A percentile compares a stretch with the other conserved stretches of the same genome.
Evolutionary conservation across 345 rosid genomes (phyloP).

Genomic region (Eucalyptus cloeziana): DNA sequence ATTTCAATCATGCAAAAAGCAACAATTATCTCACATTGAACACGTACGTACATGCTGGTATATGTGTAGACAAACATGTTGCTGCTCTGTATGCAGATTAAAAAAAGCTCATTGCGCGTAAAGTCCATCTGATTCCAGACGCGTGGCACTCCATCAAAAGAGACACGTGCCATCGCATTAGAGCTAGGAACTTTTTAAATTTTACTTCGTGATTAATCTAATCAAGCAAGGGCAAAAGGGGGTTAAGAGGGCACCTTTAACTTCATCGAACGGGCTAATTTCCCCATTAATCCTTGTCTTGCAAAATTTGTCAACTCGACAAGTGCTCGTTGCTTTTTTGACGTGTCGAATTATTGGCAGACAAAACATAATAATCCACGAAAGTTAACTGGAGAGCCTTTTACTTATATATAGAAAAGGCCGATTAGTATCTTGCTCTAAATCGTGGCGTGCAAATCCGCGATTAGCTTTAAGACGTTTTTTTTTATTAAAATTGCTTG

Average conservation of each 20-base stretch:
- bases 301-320: not conserved
- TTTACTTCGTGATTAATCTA: not conserved
- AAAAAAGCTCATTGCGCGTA: not conserved
- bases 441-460: not conserved
- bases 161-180: not conserved
- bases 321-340: not conserved
- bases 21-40: not conserved
- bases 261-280: not conserved
- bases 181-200: not conserved
- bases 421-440: not conserved
- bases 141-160: not conserved
- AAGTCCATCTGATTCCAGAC: not conserved
- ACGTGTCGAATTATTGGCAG: not conserved
- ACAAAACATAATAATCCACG: not conserved
- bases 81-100: not conserved
- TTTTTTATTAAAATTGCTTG: not conserved
- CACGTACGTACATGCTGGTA: not conserved
- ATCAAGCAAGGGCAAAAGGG: not conserved
- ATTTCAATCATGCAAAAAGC: not conserved
- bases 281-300: not conserved
- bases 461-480: not conserved
- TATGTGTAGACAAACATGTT: not conserved
- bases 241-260: not conserved
- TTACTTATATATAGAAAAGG: not conserved
- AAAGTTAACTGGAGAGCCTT: not conserved